Evolutionary conservation across 1,284 basidiomycete species (phyloP), one percentile per base, ranked within the genome.

Genomic region (Amylostereum areolatum): DNA sequence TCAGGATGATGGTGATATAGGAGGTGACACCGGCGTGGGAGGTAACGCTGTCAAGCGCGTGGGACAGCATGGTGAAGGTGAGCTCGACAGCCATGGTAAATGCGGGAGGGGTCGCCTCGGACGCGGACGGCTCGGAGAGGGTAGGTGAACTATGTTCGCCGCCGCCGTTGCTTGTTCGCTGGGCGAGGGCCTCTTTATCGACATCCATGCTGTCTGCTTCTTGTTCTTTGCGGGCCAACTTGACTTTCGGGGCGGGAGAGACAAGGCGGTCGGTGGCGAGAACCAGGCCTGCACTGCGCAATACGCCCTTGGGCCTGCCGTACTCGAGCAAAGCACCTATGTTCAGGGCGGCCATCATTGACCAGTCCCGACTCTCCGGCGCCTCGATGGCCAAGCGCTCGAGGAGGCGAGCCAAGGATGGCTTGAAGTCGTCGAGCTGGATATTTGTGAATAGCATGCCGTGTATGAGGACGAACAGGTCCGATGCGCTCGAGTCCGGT

Each of bases 401-500:
- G 52, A 93, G 75, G 63, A 97, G 90, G 30, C 92, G 85, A 2
- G 85, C 86, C 43, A 93, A 80, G 0, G 87, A 85, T 1, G 83
- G 74, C 37, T 79, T 71, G 61, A 98, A 98, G 64, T 93, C 88
- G 65, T 99, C 95, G 24, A 98, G 80, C 58, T 96, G 82, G 55
- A 97, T 90, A 55, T 89, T 87, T 8, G 95, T 97, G 69, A 97
- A 96, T 2, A 99, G 76, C 88, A 97, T 92, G 28, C 95, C 95
- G 56, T 98, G 96, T 1, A 98, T 71, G 34, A 93, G 80, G 9
- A 97, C 81, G 55, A 98, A 98, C 2, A 97, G 78, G 42, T 96
- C 93, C 3, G 85, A 70, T 0, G 83, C 81, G 0, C 74, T 75
- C 3, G 92, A 85, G 57, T 96, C 92, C 1, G 92, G 85, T 8